Evolutionary conservation across 345 rosid genomes (phyloP).

Genomic region (Gossypium raimondii): DNA sequence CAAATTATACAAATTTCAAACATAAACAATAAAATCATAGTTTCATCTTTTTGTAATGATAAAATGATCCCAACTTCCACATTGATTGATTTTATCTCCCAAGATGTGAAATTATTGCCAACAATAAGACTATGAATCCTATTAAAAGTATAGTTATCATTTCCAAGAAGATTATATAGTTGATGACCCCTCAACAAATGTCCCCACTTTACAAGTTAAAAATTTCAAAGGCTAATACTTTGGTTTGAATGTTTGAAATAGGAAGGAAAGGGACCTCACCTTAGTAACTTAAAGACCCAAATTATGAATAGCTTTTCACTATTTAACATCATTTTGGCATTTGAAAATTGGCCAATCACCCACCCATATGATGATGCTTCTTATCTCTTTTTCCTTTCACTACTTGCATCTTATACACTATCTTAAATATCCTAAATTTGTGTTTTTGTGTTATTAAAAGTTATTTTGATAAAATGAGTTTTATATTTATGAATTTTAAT

Average conservation of each 20-base stretch:
- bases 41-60: neutral
- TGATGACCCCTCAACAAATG: neutral
- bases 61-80: conserved; percentile 6
- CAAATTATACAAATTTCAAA: too few species aligned
- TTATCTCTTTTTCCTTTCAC: too few species aligned
- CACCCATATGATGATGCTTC: neutral
- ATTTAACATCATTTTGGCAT: neutral
- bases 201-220: neutral
- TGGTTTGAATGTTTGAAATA: neutral
- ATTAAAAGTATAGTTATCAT: neutral
- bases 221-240: neutral
- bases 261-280: neutral
- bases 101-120: neutral
- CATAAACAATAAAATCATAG: neutral
- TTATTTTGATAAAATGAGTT: too few species aligned
- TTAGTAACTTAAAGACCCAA: conserved; percentile 8
- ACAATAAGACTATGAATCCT: too few species aligned
- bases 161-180: neutral
- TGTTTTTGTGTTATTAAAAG: too few species aligned
- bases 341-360: conserved; percentile 4
- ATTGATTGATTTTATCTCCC: neutral
- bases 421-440: too few species aligned
- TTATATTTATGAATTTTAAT: too few species aligned
- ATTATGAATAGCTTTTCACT: conserved; percentile 7
- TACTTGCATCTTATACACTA: too few species aligned